phyloP scores from a whole-genome alignment of 495 filamentous ascomycete genomes.

The Aspergillus conjunctus region DNA sequence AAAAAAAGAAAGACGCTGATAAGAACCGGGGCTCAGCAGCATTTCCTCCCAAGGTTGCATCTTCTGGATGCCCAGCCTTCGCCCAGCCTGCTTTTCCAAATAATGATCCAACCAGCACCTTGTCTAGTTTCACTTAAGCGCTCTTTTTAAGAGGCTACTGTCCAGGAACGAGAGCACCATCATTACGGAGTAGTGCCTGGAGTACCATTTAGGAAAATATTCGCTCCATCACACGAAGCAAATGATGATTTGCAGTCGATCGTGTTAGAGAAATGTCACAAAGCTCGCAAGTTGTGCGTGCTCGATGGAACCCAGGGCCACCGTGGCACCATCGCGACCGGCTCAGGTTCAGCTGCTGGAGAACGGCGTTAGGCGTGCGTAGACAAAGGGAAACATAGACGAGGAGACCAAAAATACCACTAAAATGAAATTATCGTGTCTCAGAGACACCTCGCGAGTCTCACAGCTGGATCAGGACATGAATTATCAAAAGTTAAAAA shows the following conservation, averaged over 20 bases:
- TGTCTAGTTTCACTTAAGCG: conserved; percentile 19
- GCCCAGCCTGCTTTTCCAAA: background rate
- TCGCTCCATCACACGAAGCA: background rate
- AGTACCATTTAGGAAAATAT: background rate
- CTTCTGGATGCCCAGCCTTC: background rate
- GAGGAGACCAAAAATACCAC: background rate
- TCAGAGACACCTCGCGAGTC: too few relatives aligned
- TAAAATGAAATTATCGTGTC: background rate
- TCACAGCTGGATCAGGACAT: background rate
- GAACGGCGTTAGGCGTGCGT: background rate
- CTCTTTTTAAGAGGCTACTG: background rate
- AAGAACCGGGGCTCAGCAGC: conserved; percentile 5
- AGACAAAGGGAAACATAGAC: background rate
- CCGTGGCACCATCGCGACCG: background rate
- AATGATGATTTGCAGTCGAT: conserved; percentile 22
- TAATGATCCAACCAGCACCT: background rate
- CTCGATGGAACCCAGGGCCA: conserved; percentile 9
- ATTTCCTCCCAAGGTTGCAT: conserved; percentile 16
- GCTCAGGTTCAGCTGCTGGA: background rate
- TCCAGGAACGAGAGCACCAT: background rate
- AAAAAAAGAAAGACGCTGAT: background rate
- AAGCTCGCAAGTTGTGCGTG: background rate
- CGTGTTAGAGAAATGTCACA: conserved; percentile 26
- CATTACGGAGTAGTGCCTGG: background rate
- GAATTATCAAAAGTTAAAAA: background rate